Conservation (phyloP, 1,284 basidiomycete genomes). For the Rhodotorula sp. region DNA sequence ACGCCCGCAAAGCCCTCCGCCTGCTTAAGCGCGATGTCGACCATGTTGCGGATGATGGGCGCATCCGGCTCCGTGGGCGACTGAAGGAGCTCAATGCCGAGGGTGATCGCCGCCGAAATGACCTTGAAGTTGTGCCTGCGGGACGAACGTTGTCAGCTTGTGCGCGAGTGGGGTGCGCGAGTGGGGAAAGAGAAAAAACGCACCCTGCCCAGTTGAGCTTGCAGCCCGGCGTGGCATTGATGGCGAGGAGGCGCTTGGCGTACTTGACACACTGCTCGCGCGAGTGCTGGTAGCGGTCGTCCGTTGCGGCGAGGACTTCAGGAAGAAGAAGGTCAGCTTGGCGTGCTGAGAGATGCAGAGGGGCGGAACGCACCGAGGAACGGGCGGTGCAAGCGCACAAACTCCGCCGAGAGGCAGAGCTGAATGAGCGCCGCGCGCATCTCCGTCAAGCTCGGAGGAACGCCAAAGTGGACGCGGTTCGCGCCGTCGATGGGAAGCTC, state of each 20-base stretch:
- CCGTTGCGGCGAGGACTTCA: constrained; percentile 27
- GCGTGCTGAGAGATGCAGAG: no score
- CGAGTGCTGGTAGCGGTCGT: constrained; percentile 22
- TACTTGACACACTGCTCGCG: constrained; percentile 26
- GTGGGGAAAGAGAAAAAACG: neutral
- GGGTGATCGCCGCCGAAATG: constrained; percentile 20
- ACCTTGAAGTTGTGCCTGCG: constrained; percentile 11
- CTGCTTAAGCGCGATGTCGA: neutral
- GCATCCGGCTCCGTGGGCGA: constrained; percentile 21
- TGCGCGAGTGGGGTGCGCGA: no score
- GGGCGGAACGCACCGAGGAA: constrained; percentile 26
- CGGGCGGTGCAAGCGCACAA: constrained; percentile 28
- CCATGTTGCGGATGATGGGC: constrained; percentile 1
- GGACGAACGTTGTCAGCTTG: no score
- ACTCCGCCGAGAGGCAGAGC: constrained; percentile 21
- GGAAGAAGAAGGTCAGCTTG: neutral
- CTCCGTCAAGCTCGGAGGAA: constrained; percentile 6
- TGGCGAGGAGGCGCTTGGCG: constrained; percentile 32
- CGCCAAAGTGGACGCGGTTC: neutral
- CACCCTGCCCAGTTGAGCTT: constrained; percentile 14
- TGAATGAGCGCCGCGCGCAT: constrained; percentile 19
- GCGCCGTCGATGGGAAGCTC: constrained; percentile 6
- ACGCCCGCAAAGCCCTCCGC: constrained; percentile 1
- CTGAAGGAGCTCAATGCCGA: constrained; percentile 23
- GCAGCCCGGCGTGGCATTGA: constrained; percentile 20